A percentile compares a stretch with the other conserved stretches of the same genome.
Evolutionary conservation across 2,329 filamentous ascomycete genomes (phyloP).

Genomic region (Lanzia echinophila): DNA sequence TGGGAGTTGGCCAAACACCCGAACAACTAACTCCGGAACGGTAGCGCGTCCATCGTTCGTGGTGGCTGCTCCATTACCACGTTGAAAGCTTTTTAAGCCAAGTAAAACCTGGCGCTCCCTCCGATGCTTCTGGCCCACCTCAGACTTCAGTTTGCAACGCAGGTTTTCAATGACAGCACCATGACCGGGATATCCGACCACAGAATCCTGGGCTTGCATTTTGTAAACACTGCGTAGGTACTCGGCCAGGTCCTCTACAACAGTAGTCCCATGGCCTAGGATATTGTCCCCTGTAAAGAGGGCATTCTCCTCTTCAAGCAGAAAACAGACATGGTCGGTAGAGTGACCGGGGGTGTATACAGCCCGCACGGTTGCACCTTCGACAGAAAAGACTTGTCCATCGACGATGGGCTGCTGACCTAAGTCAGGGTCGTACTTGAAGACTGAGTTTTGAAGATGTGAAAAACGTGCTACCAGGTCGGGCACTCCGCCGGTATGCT

Average conservation of each 20-base stretch:
- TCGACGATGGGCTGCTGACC: slow-evolving; percentile 47
- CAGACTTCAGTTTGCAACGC: slow-evolving; percentile 32
- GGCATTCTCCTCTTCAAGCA: slow-evolving; percentile 66
- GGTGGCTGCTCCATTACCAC: background rate
- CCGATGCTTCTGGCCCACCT: slow-evolving; percentile 33
- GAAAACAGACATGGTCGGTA: slow-evolving; percentile 70
- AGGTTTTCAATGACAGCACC: slow-evolving; percentile 36
- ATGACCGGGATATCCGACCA: slow-evolving; percentile 40
- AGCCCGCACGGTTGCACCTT: slow-evolving; percentile 59
- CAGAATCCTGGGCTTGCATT: slow-evolving; percentile 28
- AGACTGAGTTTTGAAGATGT: slow-evolving; percentile 44
- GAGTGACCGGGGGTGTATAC: slow-evolving; percentile 67
- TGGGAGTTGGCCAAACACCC: slow-evolving; percentile 25
- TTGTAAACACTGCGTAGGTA: slow-evolving; percentile 61
- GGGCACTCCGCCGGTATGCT: slow-evolving; percentile 64
- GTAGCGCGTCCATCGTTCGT: slow-evolving; percentile 32
- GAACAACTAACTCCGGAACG: slow-evolving; percentile 36
- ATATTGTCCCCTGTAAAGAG: slow-evolving; percentile 86
- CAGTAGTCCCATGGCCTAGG: slow-evolving; percentile 73
- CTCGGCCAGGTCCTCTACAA: slow-evolving; percentile 65
- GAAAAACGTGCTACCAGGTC: slow-evolving; percentile 60
- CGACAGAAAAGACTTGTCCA: slow-evolving; percentile 44
- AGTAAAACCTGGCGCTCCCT: slow-evolving; percentile 37
- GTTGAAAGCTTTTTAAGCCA: slow-evolving; percentile 27
- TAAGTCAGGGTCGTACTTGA: slow-evolving; percentile 54